Percentiles rank a stretch among this genome's conserved stretches.
Evolutionary conservation across 2,329 filamentous ascomycete genomes (phyloP).

Genomic region (Mollisiaceae sp.): DNA sequence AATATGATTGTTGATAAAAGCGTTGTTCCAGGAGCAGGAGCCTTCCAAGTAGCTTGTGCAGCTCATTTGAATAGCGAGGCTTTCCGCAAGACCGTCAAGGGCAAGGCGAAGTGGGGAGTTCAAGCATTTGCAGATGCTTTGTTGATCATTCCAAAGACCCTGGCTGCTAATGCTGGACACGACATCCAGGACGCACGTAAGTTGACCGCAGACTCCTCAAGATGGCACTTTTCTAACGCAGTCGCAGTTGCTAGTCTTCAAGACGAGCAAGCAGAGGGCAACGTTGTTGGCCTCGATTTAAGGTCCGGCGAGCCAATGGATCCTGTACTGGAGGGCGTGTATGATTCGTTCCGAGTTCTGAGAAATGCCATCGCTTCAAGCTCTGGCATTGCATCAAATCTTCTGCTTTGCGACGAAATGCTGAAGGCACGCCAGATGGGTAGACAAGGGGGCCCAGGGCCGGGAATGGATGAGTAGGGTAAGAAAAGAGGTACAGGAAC

Average conservation of each 20-base stretch:
- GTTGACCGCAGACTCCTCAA: slow-evolving; percentile 46
- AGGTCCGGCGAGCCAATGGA: slow-evolving; percentile 93
- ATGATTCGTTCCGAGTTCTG: slow-evolving; percentile 93
- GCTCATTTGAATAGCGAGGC: slow-evolving; percentile 84
- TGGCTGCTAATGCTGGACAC: slow-evolving; percentile 94
- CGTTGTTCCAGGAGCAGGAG: slow-evolving; percentile 91
- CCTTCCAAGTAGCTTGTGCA: slow-evolving; percentile 94
- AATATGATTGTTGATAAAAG: slow-evolving; percentile 99
- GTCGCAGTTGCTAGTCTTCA: slow-evolving; percentile 78
- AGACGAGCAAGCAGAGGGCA: slow-evolving; percentile 84
- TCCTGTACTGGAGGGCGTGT: slow-evolving; percentile 88
- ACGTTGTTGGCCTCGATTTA: slow-evolving; percentile 85
- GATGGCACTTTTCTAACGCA: slow-evolving; percentile 31
- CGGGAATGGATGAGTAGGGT: slow-evolving; percentile 62
- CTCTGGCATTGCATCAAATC: slow-evolving; percentile 92
- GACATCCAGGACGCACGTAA: slow-evolving; percentile 94
- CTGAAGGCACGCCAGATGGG: slow-evolving; percentile 98
- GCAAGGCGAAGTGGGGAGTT: slow-evolving; percentile 96
- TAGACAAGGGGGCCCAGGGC: slow-evolving; percentile 64
- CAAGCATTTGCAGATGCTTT: slow-evolving; percentile 94
- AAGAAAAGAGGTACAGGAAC: background rate
- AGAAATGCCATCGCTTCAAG: slow-evolving; percentile 93
- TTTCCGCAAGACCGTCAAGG: slow-evolving; percentile 91
- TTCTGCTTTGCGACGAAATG: slow-evolving; percentile 94
- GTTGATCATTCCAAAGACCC: slow-evolving; percentile 93